These are phyloP conservation scores for Hanseniaspora thailandica DNA, from an alignment of 805 yeast species.

Conservation along the genomic window DNA sequence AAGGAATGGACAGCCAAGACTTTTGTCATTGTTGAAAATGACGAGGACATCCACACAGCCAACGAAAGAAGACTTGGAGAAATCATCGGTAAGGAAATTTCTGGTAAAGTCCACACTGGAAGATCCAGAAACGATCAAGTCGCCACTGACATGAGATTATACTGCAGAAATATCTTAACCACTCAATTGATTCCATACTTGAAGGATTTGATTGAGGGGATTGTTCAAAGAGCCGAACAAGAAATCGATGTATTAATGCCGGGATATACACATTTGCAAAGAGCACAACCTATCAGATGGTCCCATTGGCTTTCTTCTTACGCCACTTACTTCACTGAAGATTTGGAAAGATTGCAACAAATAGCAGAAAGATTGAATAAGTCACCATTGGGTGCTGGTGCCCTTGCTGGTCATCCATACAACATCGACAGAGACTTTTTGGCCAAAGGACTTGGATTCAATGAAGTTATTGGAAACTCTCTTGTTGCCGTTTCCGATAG, in stretches of 20 bases:
- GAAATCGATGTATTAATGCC: slow-evolving; percentile 96
- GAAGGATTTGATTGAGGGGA: slow-evolving; percentile 51
- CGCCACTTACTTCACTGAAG: slow-evolving; percentile 89
- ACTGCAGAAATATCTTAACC: slow-evolving; percentile 64
- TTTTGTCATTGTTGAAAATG: slow-evolving; percentile 33
- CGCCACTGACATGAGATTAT: slow-evolving; percentile 96
- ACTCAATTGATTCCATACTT: slow-evolving; percentile 46
- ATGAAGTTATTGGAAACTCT: slow-evolving; percentile 86
- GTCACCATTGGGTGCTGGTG: slow-evolving; percentile 94
- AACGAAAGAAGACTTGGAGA: slow-evolving; percentile 97
- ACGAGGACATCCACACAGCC: slow-evolving; percentile 97
- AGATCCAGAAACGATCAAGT: slow-evolving; percentile 97
- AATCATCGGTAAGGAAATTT: slow-evolving; percentile 79
- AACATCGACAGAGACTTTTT: slow-evolving; percentile 93
- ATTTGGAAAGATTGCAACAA: slow-evolving; percentile 72
- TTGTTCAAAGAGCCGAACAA: slow-evolving; percentile 61
- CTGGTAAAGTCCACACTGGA: slow-evolving; percentile 99
- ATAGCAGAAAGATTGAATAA: slow-evolving; percentile 70
- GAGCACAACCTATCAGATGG: slow-evolving; percentile 99
- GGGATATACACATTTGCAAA: slow-evolving; percentile 95
- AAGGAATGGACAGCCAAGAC: slow-evolving; percentile 78
- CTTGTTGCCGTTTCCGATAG: slow-evolving; percentile 95
- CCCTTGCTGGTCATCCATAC: slow-evolving; percentile 97
- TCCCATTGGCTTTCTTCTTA: slow-evolving; percentile 91
- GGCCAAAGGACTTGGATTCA: slow-evolving; percentile 69